phyloP scores from a whole-genome alignment of 1,284 basidiomycete species.

The Rhodotorula sp. region DNA sequence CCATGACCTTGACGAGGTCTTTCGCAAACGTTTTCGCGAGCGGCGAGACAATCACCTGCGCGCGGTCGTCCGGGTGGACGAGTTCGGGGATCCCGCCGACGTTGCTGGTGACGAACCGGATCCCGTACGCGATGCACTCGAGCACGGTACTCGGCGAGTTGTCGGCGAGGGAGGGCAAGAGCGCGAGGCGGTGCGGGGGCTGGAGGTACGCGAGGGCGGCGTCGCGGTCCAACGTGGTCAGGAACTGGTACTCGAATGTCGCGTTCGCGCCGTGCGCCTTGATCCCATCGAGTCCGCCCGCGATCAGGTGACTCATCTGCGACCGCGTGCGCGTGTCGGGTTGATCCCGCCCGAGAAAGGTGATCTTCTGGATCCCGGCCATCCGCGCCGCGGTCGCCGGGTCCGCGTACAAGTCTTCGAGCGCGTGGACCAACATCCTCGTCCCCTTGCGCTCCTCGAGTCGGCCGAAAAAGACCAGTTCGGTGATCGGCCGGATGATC shows the following conservation, averaged over 20 bases:
- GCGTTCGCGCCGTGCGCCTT: constrained; percentile 27
- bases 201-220: constrained; percentile 34
- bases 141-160: constrained; percentile 41
- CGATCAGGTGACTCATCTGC: constrained; percentile 23
- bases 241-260: constrained; percentile 26
- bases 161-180: constrained; percentile 38
- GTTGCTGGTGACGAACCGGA: constrained; percentile 34
- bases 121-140: constrained; percentile 33
- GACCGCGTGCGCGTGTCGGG: constrained; percentile 24
- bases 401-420: constrained; percentile 22
- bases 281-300: constrained; percentile 27
- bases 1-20: constrained; percentile 7
- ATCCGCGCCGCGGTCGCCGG: not conserved
- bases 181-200: constrained; percentile 28
- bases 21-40: constrained; percentile 8
- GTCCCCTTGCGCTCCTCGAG: constrained; percentile 41
- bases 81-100: constrained; percentile 38
- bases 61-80: constrained; percentile 26
- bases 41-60: constrained; percentile 21
- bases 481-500: constrained; percentile 19
- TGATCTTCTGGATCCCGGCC: constrained; percentile 14
- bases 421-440: constrained; percentile 25
- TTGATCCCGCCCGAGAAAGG: constrained; percentile 37
- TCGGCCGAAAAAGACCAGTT: constrained; percentile 41
- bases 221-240: constrained; percentile 23